Percentiles rank a stretch among this genome's conserved stretches.
phyloP scores from a whole-genome alignment of 1,284 basidiomycete genomes.

The Austroboletus niveus region DNA sequence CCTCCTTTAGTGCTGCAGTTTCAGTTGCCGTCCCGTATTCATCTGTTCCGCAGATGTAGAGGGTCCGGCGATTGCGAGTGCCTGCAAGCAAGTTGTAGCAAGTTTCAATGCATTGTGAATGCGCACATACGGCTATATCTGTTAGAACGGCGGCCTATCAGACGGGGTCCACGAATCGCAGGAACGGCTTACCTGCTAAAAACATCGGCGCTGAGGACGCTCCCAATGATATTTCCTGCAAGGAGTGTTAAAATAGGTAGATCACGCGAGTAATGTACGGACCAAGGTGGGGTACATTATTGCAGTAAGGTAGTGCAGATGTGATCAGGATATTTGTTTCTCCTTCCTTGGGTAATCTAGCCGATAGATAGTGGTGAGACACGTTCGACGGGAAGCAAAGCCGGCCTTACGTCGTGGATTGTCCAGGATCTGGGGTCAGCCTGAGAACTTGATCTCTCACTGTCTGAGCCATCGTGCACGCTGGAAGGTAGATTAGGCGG shows the following conservation, averaged over 20 bases:
- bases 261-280: slow-evolving; percentile 20
- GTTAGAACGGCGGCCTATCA: slow-evolving; percentile 4
- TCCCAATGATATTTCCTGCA: slow-evolving; percentile 96
- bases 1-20: slow-evolving; percentile 95
- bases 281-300: slow-evolving; percentile 98
- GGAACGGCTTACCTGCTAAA: slow-evolving; percentile 76
- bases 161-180: not conserved
- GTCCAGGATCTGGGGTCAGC: slow-evolving; percentile 48
- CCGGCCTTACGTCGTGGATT: slow-evolving; percentile 43
- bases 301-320: slow-evolving; percentile 96
- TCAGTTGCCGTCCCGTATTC: slow-evolving; percentile 99
- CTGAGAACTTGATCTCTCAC: slow-evolving; percentile 68
- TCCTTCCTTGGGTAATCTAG: slow-evolving; percentile 81
- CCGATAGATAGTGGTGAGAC: slow-evolving; percentile 12
- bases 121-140: slow-evolving; percentile 66
- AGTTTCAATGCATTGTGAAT: not conserved
- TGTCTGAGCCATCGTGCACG: slow-evolving; percentile 54
- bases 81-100: slow-evolving; percentile 42
- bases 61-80: slow-evolving; percentile 69
- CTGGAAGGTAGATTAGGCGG: not conserved
- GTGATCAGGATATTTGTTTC: slow-evolving; percentile 90
- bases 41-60: slow-evolving; percentile 96
- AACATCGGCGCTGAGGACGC: slow-evolving; percentile 93
- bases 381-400: slow-evolving; percentile 4
- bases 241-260: slow-evolving; percentile 1